Base-by-base conservation (phyloP, 805 yeast genomes). In the Cyberlindnera mississippiensis region DNA sequence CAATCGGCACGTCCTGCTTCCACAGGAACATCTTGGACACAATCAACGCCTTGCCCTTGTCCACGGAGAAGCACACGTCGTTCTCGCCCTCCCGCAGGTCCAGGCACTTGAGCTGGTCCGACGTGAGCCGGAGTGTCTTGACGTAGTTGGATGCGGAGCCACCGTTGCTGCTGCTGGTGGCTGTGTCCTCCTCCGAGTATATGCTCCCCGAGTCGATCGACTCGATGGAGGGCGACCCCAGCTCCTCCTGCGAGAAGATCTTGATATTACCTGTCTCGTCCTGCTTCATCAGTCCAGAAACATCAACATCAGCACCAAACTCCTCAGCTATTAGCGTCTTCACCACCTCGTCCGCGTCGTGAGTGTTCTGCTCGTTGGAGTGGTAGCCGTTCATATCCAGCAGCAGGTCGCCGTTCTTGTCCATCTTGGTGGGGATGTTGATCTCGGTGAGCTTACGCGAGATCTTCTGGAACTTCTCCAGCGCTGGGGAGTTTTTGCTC, bases 361-460 rank as follows among this genome's bases (percentile, higher is more conserved):
- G 80, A 31, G 85, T 77, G 59, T 83, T 87, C 51, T 81, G 79
- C 38, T 81, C 84, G 53, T 82, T 88, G 27, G 95, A 84, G 63
- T 90, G 91, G 65, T 93, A 93, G 14, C 99, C 99, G 53, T 89
- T 95, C 82, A 91, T 87, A 64, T 93, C 99, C 34, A 93, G 67
- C 32, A 89, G 76, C 52, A 93, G 72, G 57, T 89, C 96, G 11
- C 99, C 99, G 55, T 87, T 85, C 47, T 83, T 82, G 48, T 86
- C 95, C 28, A 90, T 75, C 51, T 81, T 86, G 22, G 95, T 82
- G 1, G 97, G 96, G 26, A 93, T 89, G 57, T 89, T 86, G 50
- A 78, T 78, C 49, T 76, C 72, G 14, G 76, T 78, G 31, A 87
- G 69, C 57, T 73, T 80, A 50, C 76, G 74, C 20, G 91, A 78